Evolutionary conservation across 225 moss, liverwort and hornwort species (phyloP).

Genomic region (Physcomitrellopsis africana): DNA sequence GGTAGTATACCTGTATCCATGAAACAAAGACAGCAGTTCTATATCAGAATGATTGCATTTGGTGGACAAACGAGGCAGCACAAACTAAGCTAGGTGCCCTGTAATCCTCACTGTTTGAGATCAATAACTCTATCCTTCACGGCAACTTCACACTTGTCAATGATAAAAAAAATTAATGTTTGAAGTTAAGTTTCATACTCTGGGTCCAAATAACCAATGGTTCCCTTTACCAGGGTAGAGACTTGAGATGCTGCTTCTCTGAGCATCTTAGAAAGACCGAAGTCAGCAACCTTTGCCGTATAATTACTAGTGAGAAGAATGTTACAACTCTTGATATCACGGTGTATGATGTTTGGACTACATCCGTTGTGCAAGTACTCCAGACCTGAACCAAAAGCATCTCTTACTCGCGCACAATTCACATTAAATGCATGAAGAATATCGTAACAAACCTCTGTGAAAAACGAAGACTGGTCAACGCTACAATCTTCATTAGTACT

Average conservation of each 20-base stretch:
- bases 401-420: no score
- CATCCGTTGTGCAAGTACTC: conserved; percentile 9
- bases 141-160: not conserved
- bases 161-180: not conserved
- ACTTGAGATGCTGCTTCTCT: not conserved
- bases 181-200: no score
- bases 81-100: not conserved
- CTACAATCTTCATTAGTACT: no score
- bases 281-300: not conserved
- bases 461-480: no score
- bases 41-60: no score
- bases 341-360: conserved; percentile 1
- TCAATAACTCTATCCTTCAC: no score
- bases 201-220: not conserved
- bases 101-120: no score
- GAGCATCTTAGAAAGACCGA: not conserved
- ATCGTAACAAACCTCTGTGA: no score
- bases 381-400: not conserved
- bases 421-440: no score
- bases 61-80: not conserved
- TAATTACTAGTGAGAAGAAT: not conserved
- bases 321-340: conserved; percentile 17
- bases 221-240: not conserved
- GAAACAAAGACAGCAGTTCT: not conserved
- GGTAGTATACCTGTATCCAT: not conserved